These are phyloP conservation scores for Solanum verrucosum DNA, from an alignment of 257 asterid genomes.

Conservation along the genomic window DNA sequence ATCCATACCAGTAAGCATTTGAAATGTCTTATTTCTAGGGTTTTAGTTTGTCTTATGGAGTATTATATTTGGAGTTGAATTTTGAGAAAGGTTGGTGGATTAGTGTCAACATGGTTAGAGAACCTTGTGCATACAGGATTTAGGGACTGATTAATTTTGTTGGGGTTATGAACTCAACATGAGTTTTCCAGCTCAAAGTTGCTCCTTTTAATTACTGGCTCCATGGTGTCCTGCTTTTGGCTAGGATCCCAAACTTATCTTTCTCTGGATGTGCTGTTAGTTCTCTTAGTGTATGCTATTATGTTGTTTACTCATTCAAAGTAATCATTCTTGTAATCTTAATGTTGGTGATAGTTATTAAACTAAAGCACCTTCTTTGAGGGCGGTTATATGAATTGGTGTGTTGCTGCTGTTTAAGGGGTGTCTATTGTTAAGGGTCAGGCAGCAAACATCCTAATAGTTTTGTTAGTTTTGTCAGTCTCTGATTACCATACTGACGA, in stretches of 20 bases:
- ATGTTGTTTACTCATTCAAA: not conserved
- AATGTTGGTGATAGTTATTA: not conserved
- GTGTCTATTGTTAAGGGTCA: not conserved
- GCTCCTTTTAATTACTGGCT: not conserved
- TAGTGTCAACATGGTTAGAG: not conserved
- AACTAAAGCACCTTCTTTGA: not conserved
- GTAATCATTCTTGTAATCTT: not conserved
- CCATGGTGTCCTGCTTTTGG: not conserved
- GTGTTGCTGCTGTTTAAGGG: not conserved
- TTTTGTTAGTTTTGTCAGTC: not conserved
- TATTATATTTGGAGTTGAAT: not conserved
- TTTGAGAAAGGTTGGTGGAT: not conserved
- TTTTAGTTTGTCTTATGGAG: not conserved
- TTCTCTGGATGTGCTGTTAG: not conserved
- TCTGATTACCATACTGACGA: no score
- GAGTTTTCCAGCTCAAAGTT: not conserved
- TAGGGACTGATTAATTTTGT: not conserved
- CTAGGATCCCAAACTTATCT: not conserved
- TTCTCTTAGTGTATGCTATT: not conserved
- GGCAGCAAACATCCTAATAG: not conserved
- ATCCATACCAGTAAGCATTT: not conserved
- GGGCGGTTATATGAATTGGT: not conserved
- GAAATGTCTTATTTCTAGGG: not conserved
- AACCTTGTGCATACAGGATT: no score
- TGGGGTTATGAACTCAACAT: no score